phyloP scores from a whole-genome alignment of 1,284 basidiomycete genomes.

The Tilletia indica region DNA sequence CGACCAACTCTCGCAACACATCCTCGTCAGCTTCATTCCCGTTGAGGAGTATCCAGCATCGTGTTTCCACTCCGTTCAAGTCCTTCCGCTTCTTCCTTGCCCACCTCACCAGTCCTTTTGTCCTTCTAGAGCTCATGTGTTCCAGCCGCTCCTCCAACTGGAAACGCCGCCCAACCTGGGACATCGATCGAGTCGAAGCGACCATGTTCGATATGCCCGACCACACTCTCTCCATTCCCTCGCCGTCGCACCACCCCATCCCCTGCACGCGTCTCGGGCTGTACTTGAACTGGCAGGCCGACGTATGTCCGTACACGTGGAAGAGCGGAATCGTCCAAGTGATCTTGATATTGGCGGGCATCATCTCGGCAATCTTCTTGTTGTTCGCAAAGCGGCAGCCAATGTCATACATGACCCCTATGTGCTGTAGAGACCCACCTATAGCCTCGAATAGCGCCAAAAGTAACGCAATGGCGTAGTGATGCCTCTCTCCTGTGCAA shows the following conservation, averaged over 20 bases:
- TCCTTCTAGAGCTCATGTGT: no score
- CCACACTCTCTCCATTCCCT: background rate
- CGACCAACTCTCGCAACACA: no score
- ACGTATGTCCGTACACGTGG: background rate
- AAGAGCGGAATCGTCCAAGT: background rate
- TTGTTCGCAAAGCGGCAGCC: background rate
- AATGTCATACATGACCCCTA: background rate
- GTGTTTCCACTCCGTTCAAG: no score
- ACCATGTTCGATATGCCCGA: background rate
- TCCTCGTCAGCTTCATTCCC: no score
- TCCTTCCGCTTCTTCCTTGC: no score
- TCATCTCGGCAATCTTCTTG: background rate
- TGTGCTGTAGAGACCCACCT: background rate
- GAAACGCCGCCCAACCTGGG: background rate
- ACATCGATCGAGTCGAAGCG: background rate
- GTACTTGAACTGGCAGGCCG: background rate
- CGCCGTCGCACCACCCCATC: background rate
- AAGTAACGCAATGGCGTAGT: background rate
- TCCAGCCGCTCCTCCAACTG: background rate
- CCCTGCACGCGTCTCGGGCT: background rate
- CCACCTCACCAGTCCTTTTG: no score
- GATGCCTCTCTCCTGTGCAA: background rate
- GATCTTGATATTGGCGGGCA: background rate
- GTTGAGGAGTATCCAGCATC: no score
- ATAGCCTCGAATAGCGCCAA: background rate